phyloP scores from a whole-genome alignment of 2,329 filamentous ascomycete genomes.

The Fusarium buxicola region DNA sequence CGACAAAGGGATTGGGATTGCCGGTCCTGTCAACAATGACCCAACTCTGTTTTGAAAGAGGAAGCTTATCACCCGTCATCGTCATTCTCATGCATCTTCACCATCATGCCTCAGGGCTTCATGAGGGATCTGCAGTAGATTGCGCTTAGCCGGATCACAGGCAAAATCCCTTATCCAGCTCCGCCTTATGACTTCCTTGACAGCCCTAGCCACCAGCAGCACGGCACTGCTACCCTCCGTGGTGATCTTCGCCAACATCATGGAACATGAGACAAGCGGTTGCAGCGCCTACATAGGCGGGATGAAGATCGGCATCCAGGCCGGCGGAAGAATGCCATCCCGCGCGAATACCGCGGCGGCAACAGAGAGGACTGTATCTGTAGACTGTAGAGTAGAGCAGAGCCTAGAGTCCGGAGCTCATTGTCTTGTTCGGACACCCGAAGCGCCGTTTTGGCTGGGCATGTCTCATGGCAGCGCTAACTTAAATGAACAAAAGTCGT shows the following conservation, averaged over 20 bases:
- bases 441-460: not conserved
- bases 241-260: conserved; percentile 14
- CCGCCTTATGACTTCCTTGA: not conserved
- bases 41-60: conserved; percentile 1
- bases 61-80: not conserved
- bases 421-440: not conserved
- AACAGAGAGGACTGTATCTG: conserved; percentile 1
- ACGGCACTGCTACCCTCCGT: conserved; percentile 23
- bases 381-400: too few species aligned
- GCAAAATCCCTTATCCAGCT: not conserved
- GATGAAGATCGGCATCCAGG: conserved; percentile 39
- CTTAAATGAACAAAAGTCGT: not conserved
- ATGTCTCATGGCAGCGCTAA: conserved; percentile 6
- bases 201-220: conserved; percentile 25
- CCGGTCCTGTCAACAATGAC: conserved; percentile 10
- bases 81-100: conserved; percentile 24
- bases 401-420: not conserved
- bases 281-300: conserved; percentile 22
- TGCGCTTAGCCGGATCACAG: conserved; percentile 21
- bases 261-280: conserved; percentile 22
- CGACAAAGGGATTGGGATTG: conserved; percentile 15
- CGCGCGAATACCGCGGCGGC: conserved; percentile 13
- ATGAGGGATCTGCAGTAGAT: conserved; percentile 7
- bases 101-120: conserved; percentile 24
- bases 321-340: conserved; percentile 6